A percentile compares a stretch with the other conserved stretches of the same genome.
phyloP scores from a whole-genome alignment of 306 rosid genomes.

The Vigna angularis region DNA sequence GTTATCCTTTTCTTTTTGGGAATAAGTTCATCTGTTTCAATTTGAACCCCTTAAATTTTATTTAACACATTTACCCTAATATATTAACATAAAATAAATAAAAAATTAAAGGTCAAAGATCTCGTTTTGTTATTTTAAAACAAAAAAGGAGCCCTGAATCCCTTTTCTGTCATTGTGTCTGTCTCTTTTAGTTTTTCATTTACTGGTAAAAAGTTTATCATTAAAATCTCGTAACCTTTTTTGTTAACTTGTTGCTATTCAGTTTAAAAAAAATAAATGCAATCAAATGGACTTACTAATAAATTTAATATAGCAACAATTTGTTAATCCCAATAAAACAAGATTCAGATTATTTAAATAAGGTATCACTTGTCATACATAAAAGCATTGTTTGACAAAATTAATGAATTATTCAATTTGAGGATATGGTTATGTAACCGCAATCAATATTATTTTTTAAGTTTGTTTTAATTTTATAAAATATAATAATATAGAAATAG shows the following conservation, averaged over 20 bases:
- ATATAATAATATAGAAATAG: background rate
- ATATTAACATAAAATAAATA: conserved; percentile 3
- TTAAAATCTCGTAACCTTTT: background rate
- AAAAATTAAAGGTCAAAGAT: background rate
- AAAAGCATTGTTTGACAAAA: too few species aligned
- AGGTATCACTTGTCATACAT: too few species aligned
- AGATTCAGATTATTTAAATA: too few species aligned
- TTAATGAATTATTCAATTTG: too few species aligned
- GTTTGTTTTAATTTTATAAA: background rate
- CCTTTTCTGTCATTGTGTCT: background rate
- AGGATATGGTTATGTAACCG: too few species aligned
- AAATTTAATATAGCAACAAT: background rate
- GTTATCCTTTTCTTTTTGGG: conserved; percentile 20
- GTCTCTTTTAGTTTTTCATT: background rate
- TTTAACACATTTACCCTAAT: conserved; percentile 1
- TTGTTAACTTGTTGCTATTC: background rate
- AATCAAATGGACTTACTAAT: background rate
- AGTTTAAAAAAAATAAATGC: background rate
- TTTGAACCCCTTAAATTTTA: conserved; percentile 1
- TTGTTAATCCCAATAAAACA: too few species aligned
- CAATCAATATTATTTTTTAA: background rate
- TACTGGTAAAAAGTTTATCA: conserved; percentile 7
- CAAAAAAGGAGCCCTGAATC: background rate
- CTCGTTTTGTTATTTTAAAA: background rate
- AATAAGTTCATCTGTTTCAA: background rate